Evolutionary conservation across 805 yeast species (phyloP), one percentile per base, ranked within the genome.

Genomic region (Saturnispora gosingensis): DNA sequence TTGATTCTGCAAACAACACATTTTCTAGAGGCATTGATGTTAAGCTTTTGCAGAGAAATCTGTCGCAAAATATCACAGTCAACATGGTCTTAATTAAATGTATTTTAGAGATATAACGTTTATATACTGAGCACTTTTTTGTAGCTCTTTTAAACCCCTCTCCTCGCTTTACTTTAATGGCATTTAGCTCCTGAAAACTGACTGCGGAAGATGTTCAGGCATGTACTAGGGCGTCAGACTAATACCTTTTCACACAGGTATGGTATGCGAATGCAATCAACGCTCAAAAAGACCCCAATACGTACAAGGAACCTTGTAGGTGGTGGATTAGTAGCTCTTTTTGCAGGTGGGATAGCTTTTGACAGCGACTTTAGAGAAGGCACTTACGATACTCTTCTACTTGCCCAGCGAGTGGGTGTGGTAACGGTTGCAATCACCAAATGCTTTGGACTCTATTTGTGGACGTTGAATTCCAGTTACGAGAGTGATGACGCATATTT

Each of bases 381-480:
- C 2, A 61, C 69, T 16, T 61, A 65, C 22, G 77, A 76, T 53
- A 32, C 64, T 0, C 44, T 66, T 2, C 57, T 70, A 22, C 69
- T 75, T 1, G 61, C 66, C 2, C 75, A 76, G 54, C 73, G 93
- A 54, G 76, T 80, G 1, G 75, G 80, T 2, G 81, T 82, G 4
- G 91, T 85, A 1, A 69, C 83, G 0, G 64, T 74, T 10, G 95
- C 96, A 2, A 83, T 91, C 1, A 57, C 75, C 5, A 72, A 82
- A 54, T 91, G 98, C 64, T 83, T 91, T 58, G 72, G 74, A 54
- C 70, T 82, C 34, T 93, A 93, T 67, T 73, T 82, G 48, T 73
- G 72, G 49, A 74, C 81, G 0, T 70, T 90, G 25, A 73, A 71
- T 20, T 47, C 34, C 3, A 53, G 30, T 2, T 65, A 60, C 44